Evolutionary conservation across 192 early-diverging fungal species (phyloP).

Genomic region (Coemansia sp.): DNA sequence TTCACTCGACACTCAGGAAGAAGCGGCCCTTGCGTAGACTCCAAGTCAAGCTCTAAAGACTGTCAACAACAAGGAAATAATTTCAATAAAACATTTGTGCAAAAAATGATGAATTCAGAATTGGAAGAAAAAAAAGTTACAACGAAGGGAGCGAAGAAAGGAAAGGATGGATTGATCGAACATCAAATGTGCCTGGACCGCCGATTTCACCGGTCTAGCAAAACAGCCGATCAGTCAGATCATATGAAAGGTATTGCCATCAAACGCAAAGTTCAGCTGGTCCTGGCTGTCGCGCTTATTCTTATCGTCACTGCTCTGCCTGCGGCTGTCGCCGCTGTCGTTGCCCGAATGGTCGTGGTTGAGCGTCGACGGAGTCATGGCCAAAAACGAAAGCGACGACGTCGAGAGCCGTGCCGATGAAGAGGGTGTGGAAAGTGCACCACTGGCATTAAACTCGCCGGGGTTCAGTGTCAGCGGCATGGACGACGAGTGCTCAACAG

Average conservation of each 20-base stretch:
- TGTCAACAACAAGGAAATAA: not conserved
- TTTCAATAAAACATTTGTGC: not conserved
- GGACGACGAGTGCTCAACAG: conserved; percentile 9
- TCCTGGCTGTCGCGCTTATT: conserved; percentile 3
- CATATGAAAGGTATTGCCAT: not conserved
- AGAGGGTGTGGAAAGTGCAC: conserved; percentile 44
- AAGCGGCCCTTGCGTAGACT: conserved; percentile 56
- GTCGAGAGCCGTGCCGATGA: conserved; percentile 46
- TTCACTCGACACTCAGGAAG: conserved; percentile 48
- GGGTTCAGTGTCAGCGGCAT: not conserved
- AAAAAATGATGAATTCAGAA: conserved; percentile 6
- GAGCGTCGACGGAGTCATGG: conserved; percentile 25
- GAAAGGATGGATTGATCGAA: not conserved
- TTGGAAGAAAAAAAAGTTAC: not conserved
- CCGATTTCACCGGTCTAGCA: not conserved
- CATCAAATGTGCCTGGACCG: not conserved
- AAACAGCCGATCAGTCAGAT: not conserved
- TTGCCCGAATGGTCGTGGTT: conserved; percentile 8
- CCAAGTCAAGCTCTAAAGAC: conserved; percentile 46
- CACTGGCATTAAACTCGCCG: not conserved
- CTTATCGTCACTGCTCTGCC: conserved; percentile 27
- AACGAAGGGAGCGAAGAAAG: not conserved
- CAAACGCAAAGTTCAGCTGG: conserved; percentile 7
- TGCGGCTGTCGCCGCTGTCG: conserved; percentile 9
- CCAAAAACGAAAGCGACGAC: conserved; percentile 44